Evolutionary conservation across 805 yeast species (phyloP).

Genomic region (Hagleromyces aurorensis): DNA sequence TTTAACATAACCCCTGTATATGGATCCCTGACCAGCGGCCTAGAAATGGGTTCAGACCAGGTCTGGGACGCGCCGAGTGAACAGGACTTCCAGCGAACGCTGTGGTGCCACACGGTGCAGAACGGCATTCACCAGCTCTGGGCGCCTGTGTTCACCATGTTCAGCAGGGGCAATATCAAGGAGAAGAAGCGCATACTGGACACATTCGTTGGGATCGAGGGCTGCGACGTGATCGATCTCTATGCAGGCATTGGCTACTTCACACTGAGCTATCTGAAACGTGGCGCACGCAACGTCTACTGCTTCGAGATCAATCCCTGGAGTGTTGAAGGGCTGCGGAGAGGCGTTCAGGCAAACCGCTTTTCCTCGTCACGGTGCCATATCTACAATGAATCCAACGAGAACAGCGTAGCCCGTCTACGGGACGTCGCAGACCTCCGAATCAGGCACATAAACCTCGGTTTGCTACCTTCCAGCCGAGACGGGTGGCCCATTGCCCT

Average conservation of each 20-base stretch:
- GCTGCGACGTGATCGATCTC: constrained; percentile 51
- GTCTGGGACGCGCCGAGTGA: constrained; percentile 33
- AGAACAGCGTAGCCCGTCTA: constrained; percentile 38
- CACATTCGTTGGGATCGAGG: constrained; percentile 31
- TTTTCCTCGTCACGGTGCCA: constrained; percentile 27
- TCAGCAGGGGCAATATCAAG: constrained; percentile 77
- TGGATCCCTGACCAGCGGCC: constrained; percentile 55
- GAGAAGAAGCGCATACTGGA: constrained; percentile 64
- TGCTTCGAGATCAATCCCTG: constrained; percentile 86
- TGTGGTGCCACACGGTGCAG: constrained; percentile 68
- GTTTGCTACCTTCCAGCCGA: constrained; percentile 65
- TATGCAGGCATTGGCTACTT: constrained; percentile 87
- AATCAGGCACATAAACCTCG: constrained; percentile 59
- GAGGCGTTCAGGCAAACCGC: constrained; percentile 43
- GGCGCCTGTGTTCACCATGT: constrained; percentile 85
- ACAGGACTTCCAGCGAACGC: constrained; percentile 41
- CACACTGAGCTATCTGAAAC: constrained; percentile 54
- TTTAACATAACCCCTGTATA: constrained; percentile 47
- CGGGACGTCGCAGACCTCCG: constrained; percentile 23
- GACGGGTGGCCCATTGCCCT: constrained; percentile 51
- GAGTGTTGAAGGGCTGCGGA: constrained; percentile 64
- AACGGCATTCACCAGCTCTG: constrained; percentile 72
- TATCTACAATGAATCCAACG: constrained; percentile 61
- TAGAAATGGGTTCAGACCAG: constrained; percentile 12
- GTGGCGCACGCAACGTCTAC: constrained; percentile 44